Base-by-base conservation (phyloP, 1,284 basidiomycete genomes). In the Naganishia sp. region DNA sequence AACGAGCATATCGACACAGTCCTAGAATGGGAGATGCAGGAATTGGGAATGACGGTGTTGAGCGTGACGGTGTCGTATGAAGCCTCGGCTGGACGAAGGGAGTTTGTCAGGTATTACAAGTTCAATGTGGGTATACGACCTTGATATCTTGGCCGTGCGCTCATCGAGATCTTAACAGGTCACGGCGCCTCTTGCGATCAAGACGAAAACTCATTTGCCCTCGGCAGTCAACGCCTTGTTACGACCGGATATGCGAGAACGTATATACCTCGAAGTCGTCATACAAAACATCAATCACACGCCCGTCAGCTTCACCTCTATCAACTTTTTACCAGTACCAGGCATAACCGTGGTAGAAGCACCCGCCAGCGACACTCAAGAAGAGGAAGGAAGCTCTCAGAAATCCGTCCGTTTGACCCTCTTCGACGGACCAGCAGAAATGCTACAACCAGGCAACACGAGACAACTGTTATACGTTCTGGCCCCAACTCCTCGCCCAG, bases 51-150 rank as follows among this genome's bases (percentile, higher is more conserved):
- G 65, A 74, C 76, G 45, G 72, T 79, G 7, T 49, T 79, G 60
- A 77, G 78, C 25, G 71, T 71, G 60, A 72, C 70, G 50, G 75
- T 77, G 0, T 77, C 76, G 23, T 79, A 77, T 73, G 77, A 76
- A 68, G 78, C 82, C 0, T 78, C 81, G n/a, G 87, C 89, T 72
- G 84, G 86, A 3, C 79, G 88, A 39, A 85, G 89, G 74, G 87
- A 86, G 41, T 90, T 93, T 75, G 84, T 89, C 67, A 90, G 92
- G 74, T 93, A 90, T 79, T 90, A 92, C 81, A 93, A 92, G 77
- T 94, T 93, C 76, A 85, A 84, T 46, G 91, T 92, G 74, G 76
- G 88, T 84, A 39, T 6, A 39, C 35, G 35, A n/a, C n/a, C n/a
- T n/a, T n/a, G n/a, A n/a, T n/a, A n/a, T n/a, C n/a, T n/a, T n/a